Evolutionary conservation across 1,284 basidiomycete genomes (phyloP).

Genomic region (Phaffia rhodozyma): DNA sequence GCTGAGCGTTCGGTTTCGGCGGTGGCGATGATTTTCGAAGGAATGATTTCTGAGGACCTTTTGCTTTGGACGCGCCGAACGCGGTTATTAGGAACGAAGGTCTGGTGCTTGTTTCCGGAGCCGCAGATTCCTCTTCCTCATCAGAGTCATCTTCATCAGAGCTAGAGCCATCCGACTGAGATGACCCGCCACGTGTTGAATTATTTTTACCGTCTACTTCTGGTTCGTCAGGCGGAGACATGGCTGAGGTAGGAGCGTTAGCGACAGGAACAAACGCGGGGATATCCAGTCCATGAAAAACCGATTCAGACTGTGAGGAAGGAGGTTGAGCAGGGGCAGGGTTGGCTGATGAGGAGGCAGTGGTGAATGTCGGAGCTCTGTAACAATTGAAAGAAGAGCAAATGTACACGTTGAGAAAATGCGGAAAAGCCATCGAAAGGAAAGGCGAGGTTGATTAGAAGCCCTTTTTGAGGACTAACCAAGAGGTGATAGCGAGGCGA

Average conservation of each 20-base stretch:
- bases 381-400: not conserved
- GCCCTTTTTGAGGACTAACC: too few relatives aligned
- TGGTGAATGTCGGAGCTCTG: conserved; percentile 55
- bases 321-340: not conserved
- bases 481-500: not conserved
- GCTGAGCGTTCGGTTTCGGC: conserved; percentile 36
- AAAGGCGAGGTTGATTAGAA: not conserved
- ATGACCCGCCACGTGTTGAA: conserved; percentile 20
- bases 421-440: conserved; percentile 1
- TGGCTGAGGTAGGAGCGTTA: not conserved
- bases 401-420: not conserved
- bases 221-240: conserved; percentile 10
- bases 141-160: conserved; percentile 16
- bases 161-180: conserved; percentile 4
- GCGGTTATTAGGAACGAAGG: conserved; percentile 35
- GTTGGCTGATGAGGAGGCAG: not conserved
- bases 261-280: conserved; percentile 1
- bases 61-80: conserved; percentile 37
- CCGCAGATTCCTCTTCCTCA: conserved; percentile 28
- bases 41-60: conserved; percentile 43
- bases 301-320: conserved; percentile 16
- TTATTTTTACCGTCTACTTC: conserved; percentile 13
- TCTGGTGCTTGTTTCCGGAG: conserved; percentile 30
- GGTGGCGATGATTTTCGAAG: conserved; percentile 35
- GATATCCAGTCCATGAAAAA: not conserved